A percentile compares a stretch with the other conserved stretches of the same genome.
Evolutionary conservation across 1,139 yeast genomes (phyloP).

Genomic region (Candida smagusa): DNA sequence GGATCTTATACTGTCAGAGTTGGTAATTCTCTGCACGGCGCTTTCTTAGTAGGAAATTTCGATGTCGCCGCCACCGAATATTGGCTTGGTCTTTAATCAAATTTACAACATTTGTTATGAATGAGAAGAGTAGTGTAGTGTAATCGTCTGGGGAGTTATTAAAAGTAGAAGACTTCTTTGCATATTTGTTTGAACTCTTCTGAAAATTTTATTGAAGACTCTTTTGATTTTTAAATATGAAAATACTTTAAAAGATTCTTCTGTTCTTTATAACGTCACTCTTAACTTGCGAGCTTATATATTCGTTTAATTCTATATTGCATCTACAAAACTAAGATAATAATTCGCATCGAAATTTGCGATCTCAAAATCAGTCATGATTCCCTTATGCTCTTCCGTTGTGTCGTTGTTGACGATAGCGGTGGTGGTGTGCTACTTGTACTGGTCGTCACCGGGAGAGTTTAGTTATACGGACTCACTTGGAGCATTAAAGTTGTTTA

Average conservation of each 20-base stretch:
- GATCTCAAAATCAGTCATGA: neutral
- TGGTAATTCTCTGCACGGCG: slow-evolving; percentile 34
- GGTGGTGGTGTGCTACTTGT: neutral
- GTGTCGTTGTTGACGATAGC: neutral
- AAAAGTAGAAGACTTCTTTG: too few species aligned
- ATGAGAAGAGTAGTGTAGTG: neutral
- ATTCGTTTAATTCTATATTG: too few species aligned
- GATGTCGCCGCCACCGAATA: slow-evolving; percentile 8
- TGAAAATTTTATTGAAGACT: too few species aligned
- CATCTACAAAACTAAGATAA: too few species aligned
- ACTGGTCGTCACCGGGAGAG: neutral
- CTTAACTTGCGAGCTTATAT: too few species aligned
- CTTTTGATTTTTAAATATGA: neutral
- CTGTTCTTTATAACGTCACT: too few species aligned
- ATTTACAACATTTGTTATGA: neutral
- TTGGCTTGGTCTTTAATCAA: slow-evolving; percentile 8
- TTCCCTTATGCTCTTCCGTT: neutral
- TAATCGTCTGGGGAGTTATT: neutral
- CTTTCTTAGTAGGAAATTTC: slow-evolving; percentile 11
- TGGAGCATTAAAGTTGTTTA: neutral
- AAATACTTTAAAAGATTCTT: neutral
- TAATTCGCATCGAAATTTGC: neutral
- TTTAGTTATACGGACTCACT: neutral
- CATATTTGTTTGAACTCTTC: too few species aligned
- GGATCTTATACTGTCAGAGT: slow-evolving; percentile 47